Evolutionary conservation across 164 flowering plant genomes (phyloP).

Genomic region (Nymphaea colorata): DNA sequence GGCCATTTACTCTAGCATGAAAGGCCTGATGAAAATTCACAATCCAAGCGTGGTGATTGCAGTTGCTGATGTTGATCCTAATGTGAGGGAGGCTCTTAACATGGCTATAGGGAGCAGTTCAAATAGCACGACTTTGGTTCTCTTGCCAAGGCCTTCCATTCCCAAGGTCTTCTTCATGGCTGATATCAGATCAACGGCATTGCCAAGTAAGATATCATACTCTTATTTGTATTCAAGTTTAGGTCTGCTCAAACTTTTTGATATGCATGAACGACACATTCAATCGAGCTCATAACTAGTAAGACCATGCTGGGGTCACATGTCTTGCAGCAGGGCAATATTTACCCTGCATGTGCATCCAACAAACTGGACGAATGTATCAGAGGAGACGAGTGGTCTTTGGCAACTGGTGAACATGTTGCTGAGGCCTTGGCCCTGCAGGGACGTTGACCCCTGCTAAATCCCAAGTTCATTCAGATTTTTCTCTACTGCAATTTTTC

Average conservation of each 20-base stretch:
- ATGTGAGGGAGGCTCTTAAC: conserved; percentile 65
- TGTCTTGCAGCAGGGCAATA: too few species aligned
- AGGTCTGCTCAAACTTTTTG: neutral
- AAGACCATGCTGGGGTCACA: too few species aligned
- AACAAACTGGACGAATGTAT: too few species aligned
- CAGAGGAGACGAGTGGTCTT: neutral
- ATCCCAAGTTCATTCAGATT: neutral
- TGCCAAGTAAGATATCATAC: conserved; percentile 62
- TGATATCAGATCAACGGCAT: conserved; percentile 72
- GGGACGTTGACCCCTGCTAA: neutral
- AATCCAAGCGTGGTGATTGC: conserved; percentile 81
- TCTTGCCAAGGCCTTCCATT: conserved; percentile 57
- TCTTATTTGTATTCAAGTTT: neutral
- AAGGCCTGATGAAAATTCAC: conserved; percentile 75
- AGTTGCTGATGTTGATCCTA: conserved; percentile 49
- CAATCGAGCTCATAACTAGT: neutral
- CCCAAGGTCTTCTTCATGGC: conserved; percentile 97
- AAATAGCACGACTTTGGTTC: conserved; percentile 41
- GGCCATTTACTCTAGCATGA: conserved; percentile 79
- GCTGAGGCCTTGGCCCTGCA: neutral
- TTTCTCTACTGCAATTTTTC: neutral
- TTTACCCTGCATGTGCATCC: too few species aligned
- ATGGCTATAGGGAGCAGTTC: conserved; percentile 56
- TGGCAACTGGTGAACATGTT: neutral
- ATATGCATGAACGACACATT: neutral